A percentile compares a stretch with the other conserved stretches of the same genome.
Evolutionary conservation across 139 green algal species (phyloP).

Genomic region (Zygnema circumcarinatum): DNA sequence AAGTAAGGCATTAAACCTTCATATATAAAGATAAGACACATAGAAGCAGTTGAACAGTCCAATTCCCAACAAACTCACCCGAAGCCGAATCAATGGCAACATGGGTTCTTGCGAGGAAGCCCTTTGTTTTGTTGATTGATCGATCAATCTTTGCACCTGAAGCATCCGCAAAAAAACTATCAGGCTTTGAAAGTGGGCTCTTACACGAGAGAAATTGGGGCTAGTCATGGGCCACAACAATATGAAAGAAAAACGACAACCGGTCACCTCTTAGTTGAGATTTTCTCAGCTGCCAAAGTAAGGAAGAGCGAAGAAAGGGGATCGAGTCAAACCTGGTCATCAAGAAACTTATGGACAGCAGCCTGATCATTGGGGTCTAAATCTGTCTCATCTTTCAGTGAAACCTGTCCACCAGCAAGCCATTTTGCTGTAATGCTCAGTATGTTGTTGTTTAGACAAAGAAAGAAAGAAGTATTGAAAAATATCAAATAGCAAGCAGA

Average conservation of each 20-base stretch:
- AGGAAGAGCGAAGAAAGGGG: neutral
- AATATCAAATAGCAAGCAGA: neutral
- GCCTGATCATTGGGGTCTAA: conserved; percentile 29
- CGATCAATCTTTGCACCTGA: neutral
- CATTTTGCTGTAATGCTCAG: too few species aligned
- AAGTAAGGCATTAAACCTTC: neutral
- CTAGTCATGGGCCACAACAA: neutral
- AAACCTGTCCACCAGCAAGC: conserved; percentile 37
- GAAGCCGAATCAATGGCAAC: conserved; percentile 8
- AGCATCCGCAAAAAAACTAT: neutral
- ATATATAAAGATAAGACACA: neutral
- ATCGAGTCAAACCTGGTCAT: conserved; percentile 61
- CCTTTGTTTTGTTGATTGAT: neutral
- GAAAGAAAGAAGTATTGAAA: too few species aligned
- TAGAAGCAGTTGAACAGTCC: neutral
- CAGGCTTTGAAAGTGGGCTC: too few species aligned
- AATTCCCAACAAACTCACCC: neutral
- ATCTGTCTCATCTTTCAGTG: conserved; percentile 53
- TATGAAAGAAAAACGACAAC: too few species aligned
- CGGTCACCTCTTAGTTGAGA: neutral
- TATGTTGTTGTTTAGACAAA: too few species aligned
- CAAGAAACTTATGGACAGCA: conserved; percentile 72
- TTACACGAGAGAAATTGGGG: neutral
- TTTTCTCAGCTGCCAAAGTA: neutral
- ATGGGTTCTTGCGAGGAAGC: neutral